These are phyloP conservation scores for Nitzschia inconspicua DNA, from an alignment of 108 stramenopile species.

Conservation along the genomic window DNA sequence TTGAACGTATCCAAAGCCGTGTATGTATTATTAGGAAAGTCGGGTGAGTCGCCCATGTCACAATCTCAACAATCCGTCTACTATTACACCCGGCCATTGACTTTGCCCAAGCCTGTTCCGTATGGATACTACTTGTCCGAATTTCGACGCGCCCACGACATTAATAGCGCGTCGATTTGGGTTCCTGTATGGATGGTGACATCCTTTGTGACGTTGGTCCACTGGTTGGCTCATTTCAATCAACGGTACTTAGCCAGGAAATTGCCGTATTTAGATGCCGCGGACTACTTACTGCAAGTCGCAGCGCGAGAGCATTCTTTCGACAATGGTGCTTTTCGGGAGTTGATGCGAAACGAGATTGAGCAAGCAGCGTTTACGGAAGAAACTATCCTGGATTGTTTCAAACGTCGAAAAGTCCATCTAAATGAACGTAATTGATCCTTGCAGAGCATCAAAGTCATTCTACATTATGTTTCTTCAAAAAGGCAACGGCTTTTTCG, in stretches of 20 bases:
- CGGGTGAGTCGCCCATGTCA: neutral
- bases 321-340: neutral
- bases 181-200: conserved; percentile 23
- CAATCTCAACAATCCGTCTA: conserved; percentile 6
- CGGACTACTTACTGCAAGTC: conserved; percentile 29
- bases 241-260: neutral
- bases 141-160: conserved; percentile 15
- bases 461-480: no score
- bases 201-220: conserved; percentile 10
- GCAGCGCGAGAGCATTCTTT: conserved; percentile 27
- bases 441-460: no score
- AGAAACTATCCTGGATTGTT: conserved; percentile 29
- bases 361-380: no score
- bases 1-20: conserved; percentile 17
- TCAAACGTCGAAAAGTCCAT: neutral
- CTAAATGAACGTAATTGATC: neutral
- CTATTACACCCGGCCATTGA: conserved; percentile 23
- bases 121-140: conserved; percentile 25
- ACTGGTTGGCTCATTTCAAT: neutral
- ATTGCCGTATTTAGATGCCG: conserved; percentile 1
- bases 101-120: conserved; percentile 7
- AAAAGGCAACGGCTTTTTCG: no score
- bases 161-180: conserved; percentile 15
- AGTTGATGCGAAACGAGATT: neutral
- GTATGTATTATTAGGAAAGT: conserved; percentile 4